Evolutionary conservation across 805 yeast species (phyloP).

Genomic region (Ogataea degrootiae): DNA sequence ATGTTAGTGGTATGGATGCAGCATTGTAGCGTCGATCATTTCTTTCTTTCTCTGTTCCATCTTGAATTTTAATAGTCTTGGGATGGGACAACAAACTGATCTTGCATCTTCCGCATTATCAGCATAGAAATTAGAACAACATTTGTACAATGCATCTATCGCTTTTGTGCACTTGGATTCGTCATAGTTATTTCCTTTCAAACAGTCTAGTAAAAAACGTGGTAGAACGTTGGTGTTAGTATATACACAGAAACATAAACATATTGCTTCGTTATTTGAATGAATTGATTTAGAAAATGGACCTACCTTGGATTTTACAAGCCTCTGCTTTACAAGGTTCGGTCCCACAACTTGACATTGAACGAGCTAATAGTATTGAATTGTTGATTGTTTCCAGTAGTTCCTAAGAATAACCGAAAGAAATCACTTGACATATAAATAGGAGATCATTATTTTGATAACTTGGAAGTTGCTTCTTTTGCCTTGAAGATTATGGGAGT

Average conservation of each 20-base stretch:
- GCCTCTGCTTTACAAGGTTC: constrained; percentile 74
- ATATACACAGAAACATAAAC: not conserved
- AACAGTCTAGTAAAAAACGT: constrained; percentile 45
- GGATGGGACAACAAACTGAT: constrained; percentile 77
- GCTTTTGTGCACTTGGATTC: constrained; percentile 68
- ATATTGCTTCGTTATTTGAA: not conserved
- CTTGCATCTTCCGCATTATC: constrained; percentile 53
- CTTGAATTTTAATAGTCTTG: constrained; percentile 56
- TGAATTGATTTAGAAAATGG: constrained; percentile 1
- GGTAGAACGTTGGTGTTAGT: not conserved
- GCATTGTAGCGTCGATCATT: constrained; percentile 51
- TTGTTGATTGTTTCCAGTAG: no score
- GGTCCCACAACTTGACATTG: constrained; percentile 1
- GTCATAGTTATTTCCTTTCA: constrained; percentile 55
- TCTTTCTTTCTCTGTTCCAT: constrained; percentile 59
- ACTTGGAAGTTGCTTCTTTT: no score
- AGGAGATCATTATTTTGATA: no score
- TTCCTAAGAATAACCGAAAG: no score
- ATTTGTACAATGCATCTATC: constrained; percentile 67
- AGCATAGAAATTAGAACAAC: constrained; percentile 66
- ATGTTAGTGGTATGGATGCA: not conserved
- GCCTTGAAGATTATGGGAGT: no score
- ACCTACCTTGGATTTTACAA: constrained; percentile 70
- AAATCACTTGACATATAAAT: no score
- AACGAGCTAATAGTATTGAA: not conserved